Base-by-base conservation (phyloP, 768 basidiomycete genomes). In the Ramaria sp. region DNA sequence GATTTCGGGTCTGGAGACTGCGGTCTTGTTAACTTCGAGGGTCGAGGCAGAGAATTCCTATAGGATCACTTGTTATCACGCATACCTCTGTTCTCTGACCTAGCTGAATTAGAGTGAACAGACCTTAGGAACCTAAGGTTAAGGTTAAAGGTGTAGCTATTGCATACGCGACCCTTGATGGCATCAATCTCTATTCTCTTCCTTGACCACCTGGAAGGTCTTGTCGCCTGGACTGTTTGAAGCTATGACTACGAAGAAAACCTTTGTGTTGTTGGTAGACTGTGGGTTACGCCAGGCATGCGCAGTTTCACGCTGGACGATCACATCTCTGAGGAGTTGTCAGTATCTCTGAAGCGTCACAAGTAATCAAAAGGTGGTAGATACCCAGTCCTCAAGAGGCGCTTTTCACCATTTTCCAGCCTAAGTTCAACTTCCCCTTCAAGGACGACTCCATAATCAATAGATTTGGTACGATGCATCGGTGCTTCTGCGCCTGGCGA, bases 291-390 rank as follows among this genome's bases (percentile, higher is more conserved):
- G 34, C 2, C 9, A 52, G 15, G 51, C 51, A 20, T 52, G 51
- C 22, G 10, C 25, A 9, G 51, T 52, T 16, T 27, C 38, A n/a
- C 51, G 51, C 42, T 52, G 51, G 20, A 52, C 51, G 20, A 52
- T 34, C 3, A 52, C 51, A 28, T 52, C 51, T 52, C 51, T 52
- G 38, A n/a, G n/a, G 10, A 13, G 13, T n/a, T 28, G 51, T 48
- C 20, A 36, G 48, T 25, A 13, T 3, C 13, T 34, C 48, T n/a
- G 2, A 9, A 18, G 5, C 10, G 16, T 32, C 3, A 44, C 32
- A 9, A 52, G 18, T 43, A 42, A 13, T n/a, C n/a, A n/a, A 36
- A 7, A 45, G 7, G 37, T 41, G 37, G 8, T 3, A 34, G 9
- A 41, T 20, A 52, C 51, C 51, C 51, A 20, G 51, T 13, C 39